Percentiles rank a stretch among this genome's conserved stretches.
Evolutionary conservation across 1,284 basidiomycete genomes (phyloP).

Genomic region (Papiliotrema terrestris): DNA sequence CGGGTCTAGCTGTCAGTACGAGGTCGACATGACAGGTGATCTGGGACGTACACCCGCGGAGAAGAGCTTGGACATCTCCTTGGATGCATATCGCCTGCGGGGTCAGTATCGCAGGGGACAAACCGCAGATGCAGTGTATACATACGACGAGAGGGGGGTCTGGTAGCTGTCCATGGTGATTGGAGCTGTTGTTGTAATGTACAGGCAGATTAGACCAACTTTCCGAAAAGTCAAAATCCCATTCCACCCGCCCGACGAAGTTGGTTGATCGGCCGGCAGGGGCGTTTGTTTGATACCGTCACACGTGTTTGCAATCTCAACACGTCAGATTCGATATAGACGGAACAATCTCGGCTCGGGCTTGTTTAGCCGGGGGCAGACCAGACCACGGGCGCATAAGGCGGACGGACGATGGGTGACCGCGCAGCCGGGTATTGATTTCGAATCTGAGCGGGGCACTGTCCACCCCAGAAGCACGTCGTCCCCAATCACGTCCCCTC

Average conservation of each 20-base stretch:
- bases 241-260: background rate
- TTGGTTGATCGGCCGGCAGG: background rate
- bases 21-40: background rate
- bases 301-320: too few relatives aligned
- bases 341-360: too few relatives aligned
- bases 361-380: too few relatives aligned
- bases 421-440: too few relatives aligned
- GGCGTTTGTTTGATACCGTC: too few relatives aligned
- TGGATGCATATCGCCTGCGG: slow-evolving; percentile 92
- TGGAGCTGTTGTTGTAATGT: background rate
- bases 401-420: too few relatives aligned
- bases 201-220: background rate
- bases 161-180: slow-evolving; percentile 52
- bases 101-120: slow-evolving; percentile 4
- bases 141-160: slow-evolving; percentile 54
- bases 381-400: too few relatives aligned
- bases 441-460: too few relatives aligned
- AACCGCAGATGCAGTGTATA: background rate
- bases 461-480: background rate
- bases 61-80: slow-evolving; percentile 96
- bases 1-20: slow-evolving; percentile 62
- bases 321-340: too few relatives aligned
- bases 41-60: slow-evolving; percentile 66
- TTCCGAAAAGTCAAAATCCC: background rate
- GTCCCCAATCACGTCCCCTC: background rate